Conservation (phyloP, 306 rosid species). For the Argentina anserina region DNA sequence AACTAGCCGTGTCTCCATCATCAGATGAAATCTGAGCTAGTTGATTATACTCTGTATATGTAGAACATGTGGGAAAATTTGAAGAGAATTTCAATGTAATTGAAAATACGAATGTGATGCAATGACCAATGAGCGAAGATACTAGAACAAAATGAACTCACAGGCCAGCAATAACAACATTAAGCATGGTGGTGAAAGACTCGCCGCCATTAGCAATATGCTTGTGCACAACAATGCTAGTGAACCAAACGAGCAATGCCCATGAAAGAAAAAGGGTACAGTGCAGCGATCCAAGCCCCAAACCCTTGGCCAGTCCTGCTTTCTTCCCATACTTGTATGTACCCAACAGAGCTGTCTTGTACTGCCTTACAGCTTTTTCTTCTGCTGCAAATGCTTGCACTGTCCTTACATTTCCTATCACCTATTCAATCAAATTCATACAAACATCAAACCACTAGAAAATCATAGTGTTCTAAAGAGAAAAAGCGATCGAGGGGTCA, state of each 20-base stretch:
- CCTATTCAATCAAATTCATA: constrained; percentile 30
- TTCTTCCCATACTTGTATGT: constrained; percentile 71
- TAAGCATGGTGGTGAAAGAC: constrained; percentile 97
- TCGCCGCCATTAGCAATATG: constrained; percentile 85
- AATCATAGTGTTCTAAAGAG: neutral
- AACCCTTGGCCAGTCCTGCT: constrained; percentile 90
- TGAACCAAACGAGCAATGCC: constrained; percentile 89
- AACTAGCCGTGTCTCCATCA: no score
- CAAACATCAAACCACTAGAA: neutral
- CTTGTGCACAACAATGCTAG: constrained; percentile 89
- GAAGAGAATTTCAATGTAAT: no score
- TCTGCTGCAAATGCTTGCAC: constrained; percentile 99
- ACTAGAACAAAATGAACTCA: constrained; percentile 29
- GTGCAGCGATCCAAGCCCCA: constrained; percentile 84
- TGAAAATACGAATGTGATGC: neutral
- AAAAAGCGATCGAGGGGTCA: neutral
- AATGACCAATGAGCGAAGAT: neutral
- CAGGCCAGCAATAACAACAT: constrained; percentile 97
- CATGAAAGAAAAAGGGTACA: constrained; percentile 91
- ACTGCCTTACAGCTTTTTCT: constrained; percentile 73
- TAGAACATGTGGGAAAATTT: no score
- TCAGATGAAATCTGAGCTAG: no score
- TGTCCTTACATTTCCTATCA: constrained; percentile 86
- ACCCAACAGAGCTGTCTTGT: constrained; percentile 61
- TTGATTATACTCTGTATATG: no score